Percentiles rank a stretch among this genome's conserved stretches.
phyloP scores from a whole-genome alignment of 2,329 filamentous ascomycete genomes.

The Colletotrichum cuscutae region DNA sequence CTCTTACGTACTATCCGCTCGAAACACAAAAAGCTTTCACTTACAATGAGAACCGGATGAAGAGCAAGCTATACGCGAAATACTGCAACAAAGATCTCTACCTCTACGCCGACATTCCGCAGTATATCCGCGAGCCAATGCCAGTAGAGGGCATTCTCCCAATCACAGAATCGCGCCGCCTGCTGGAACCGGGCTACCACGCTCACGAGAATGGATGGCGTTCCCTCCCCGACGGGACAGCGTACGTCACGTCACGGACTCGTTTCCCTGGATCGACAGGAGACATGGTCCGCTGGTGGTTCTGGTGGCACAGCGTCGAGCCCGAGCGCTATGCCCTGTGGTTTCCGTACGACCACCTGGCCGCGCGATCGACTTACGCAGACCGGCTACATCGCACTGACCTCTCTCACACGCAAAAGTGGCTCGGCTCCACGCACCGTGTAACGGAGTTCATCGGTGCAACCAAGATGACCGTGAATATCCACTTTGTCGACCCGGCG shows the following conservation, averaged over 20 bases:
- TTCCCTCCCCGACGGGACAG: slow-evolving; percentile 20
- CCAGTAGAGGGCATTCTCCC: slow-evolving; percentile 11
- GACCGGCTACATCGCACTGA: slow-evolving; percentile 25
- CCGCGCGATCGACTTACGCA: slow-evolving; percentile 19
- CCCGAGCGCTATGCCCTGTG: slow-evolving; percentile 33
- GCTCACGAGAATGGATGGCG: slow-evolving; percentile 25
- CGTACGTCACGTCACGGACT: slow-evolving; percentile 25
- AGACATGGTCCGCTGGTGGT: slow-evolving; percentile 33
- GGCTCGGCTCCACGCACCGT: slow-evolving; percentile 31
- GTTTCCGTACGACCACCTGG: slow-evolving; percentile 28
- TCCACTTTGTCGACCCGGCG: slow-evolving; percentile 30
- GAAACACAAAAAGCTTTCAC: slow-evolving; percentile 18
- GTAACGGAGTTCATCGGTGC: slow-evolving; percentile 30
- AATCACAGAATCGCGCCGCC: background rate
- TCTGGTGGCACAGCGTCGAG: slow-evolving; percentile 34
- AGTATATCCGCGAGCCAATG: slow-evolving; percentile 23
- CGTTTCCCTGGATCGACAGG: slow-evolving; percentile 28
- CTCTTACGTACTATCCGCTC: slow-evolving; percentile 25
- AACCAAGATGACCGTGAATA: slow-evolving; percentile 21
- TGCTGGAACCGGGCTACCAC: slow-evolving; percentile 28
- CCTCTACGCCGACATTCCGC: slow-evolving; percentile 27
- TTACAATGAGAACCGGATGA: slow-evolving; percentile 22
- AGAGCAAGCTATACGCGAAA: slow-evolving; percentile 22
- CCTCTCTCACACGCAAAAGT: slow-evolving; percentile 30
- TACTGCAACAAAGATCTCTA: slow-evolving; percentile 19